These are phyloP conservation scores for Acidiella bohemica DNA, from an alignment of 495 filamentous ascomycete genomes.

Conservation along the genomic window DNA sequence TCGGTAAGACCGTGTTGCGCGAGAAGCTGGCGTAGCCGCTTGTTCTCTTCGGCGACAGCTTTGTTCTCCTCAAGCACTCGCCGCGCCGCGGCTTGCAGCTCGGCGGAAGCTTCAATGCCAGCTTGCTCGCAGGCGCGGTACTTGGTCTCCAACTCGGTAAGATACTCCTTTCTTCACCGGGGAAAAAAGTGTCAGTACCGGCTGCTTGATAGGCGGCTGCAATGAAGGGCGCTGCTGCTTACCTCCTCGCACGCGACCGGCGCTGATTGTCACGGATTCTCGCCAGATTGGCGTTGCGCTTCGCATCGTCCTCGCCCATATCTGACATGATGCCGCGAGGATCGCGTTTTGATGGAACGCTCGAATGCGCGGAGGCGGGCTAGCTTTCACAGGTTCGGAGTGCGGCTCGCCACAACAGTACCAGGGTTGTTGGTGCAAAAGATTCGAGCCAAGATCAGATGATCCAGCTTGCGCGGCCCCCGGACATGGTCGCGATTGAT, in stretches of 20 bases:
- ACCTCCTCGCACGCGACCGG: slow-evolving; percentile 58
- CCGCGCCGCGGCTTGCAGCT: slow-evolving; percentile 51
- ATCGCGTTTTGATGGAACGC: too few relatives aligned
- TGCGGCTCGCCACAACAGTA: too few relatives aligned
- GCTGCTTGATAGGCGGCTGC: too few relatives aligned
- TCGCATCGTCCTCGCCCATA: background rate
- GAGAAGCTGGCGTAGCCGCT: slow-evolving; percentile 39
- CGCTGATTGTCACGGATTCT: slow-evolving; percentile 69
- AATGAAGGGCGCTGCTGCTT: too few relatives aligned
- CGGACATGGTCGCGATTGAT: background rate
- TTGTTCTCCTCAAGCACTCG: slow-evolving; percentile 51
- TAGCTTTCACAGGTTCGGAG: too few relatives aligned
- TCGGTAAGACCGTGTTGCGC: slow-evolving; percentile 33
- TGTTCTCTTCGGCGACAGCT: slow-evolving; percentile 41
- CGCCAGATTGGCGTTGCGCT: background rate
- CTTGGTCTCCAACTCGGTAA: slow-evolving; percentile 53
- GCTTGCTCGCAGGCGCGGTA: slow-evolving; percentile 44
- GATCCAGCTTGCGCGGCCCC: background rate
- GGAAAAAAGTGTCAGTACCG: too few relatives aligned
- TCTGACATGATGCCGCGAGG: background rate
- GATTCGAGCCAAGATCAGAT: too few relatives aligned
- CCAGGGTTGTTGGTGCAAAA: too few relatives aligned
- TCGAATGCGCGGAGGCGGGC: too few relatives aligned
- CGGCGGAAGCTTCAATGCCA: slow-evolving; percentile 44
- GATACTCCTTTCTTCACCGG: slow-evolving; percentile 63